Base-by-base conservation (phyloP, 1,139 yeast genomes). In the Hemisphaericaspora subhashii region DNA sequence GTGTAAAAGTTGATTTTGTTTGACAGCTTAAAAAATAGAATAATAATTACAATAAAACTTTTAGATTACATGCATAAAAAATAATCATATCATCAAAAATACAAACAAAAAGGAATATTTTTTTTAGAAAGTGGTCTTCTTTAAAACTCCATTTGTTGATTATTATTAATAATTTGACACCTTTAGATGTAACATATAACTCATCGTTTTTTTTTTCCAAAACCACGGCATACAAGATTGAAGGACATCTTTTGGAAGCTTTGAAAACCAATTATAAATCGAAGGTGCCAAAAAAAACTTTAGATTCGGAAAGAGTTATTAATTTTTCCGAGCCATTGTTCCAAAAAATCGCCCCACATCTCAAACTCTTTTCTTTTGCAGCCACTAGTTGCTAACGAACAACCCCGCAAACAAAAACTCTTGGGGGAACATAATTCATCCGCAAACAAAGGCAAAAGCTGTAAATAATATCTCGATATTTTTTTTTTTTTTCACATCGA, bases 361-460 rank as follows among this genome's bases (percentile, higher is more conserved):
- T n/a, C n/a, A n/a, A n/a, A n/a, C n/a, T n/a, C n/a, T n/a, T n/a
- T n/a, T n/a, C n/a, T n/a, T n/a, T n/a, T n/a, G n/a, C n/a, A n/a
- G n/a, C n/a, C n/a, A n/a, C n/a, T n/a, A n/a, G n/a, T n/a, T n/a
- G n/a, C n/a, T n/a, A n/a, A n/a, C n/a, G n/a, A n/a, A n/a, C n/a
- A n/a, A n/a, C 31, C 31, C 17, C 21, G n/a, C n/a, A 13, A 18
- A 14, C 15, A 31, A 31, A 33, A 33, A 33, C 23, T 33, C 23
- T 18, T 18, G 35, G 35, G 35, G 35, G 9, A 20, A 7, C 23
- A n/a, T 33, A 24, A 20, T 20, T 20, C n/a, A 6, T 20, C 5
- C 8, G 5, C 8, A 8, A 20, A 20, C 8, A 5, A 6, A 20
- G 8, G 8, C 22, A 20, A 16, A 12, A 26, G 2, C 8, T 6